These are phyloP conservation scores for Coemansia sp. DNA, from an alignment of 192 early-diverging fungal genomes.

Conservation along the genomic window DNA sequence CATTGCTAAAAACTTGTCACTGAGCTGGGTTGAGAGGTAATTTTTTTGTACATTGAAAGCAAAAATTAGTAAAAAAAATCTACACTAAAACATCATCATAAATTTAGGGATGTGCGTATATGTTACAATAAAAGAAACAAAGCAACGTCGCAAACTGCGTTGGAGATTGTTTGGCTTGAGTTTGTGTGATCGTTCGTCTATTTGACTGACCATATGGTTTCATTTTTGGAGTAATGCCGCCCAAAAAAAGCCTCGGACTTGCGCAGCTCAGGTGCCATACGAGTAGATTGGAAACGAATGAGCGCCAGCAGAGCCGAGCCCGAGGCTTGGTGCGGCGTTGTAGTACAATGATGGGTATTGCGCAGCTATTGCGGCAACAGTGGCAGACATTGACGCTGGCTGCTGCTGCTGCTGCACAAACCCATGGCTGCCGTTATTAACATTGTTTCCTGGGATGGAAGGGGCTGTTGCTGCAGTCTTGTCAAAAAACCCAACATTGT, in stretches of 20 bases:
- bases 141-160: neutral
- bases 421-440: neutral
- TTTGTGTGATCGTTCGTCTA: neutral
- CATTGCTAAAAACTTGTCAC: neutral
- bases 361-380: conserved; percentile 38
- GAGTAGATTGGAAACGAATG: conserved; percentile 34
- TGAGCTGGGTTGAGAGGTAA: neutral
- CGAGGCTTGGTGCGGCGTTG: conserved; percentile 14
- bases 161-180: neutral
- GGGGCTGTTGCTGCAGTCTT: neutral
- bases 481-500: conserved; percentile 16
- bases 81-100: conserved; percentile 12
- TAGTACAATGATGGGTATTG: conserved; percentile 49
- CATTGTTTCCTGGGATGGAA: neutral
- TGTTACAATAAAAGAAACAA: conserved; percentile 8
- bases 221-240: neutral
- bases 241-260: neutral
- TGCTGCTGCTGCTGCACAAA: conserved; percentile 15
- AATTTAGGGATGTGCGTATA: conserved; percentile 1
- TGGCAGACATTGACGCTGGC: conserved; percentile 20
- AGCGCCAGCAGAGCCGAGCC: conserved; percentile 20
- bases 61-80: conserved; percentile 4
- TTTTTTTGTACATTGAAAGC: neutral
- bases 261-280: conserved; percentile 25
- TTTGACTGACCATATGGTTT: neutral